Percentiles rank a stretch among this genome's conserved stretches.
Evolutionary conservation across 257 asterid genomes (phyloP).

Genomic region (Ballota nigra): DNA sequence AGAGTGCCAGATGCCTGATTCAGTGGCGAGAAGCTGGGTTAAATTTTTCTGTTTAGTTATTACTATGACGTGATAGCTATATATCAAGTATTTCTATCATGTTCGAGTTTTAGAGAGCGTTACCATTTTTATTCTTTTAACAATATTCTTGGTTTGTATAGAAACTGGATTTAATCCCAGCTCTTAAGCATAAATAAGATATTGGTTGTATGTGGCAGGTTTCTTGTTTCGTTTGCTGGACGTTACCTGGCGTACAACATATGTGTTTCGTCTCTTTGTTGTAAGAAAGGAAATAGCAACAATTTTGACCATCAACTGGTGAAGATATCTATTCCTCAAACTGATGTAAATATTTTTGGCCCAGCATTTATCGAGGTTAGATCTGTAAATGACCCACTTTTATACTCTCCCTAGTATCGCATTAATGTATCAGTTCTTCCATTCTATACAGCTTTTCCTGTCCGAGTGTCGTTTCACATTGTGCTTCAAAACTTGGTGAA

Average conservation of each 20-base stretch:
- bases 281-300: constrained; percentile 40
- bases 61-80: background rate
- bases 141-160: background rate
- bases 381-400: constrained; percentile 17
- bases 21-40: background rate
- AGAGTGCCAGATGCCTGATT: background rate
- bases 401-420: background rate
- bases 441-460: background rate
- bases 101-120: background rate
- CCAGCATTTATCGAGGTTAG: constrained; percentile 92
- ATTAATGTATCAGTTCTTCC: background rate
- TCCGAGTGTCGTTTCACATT: background rate
- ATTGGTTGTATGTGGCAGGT: constrained; percentile 43
- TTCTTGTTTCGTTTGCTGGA: constrained; percentile 81
- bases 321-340: constrained; percentile 62
- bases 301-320: constrained; percentile 60
- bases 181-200: background rate
- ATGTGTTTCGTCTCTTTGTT: constrained; percentile 43
- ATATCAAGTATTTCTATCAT: background rate
- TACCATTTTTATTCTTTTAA: background rate
- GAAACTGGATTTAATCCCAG: background rate
- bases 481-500: constrained; percentile 12
- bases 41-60: background rate
- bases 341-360: constrained; percentile 55
- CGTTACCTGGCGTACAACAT: constrained; percentile 54